Conservation (phyloP, 148 eudicot genomes). For the Talinum fruticosum region DNA sequence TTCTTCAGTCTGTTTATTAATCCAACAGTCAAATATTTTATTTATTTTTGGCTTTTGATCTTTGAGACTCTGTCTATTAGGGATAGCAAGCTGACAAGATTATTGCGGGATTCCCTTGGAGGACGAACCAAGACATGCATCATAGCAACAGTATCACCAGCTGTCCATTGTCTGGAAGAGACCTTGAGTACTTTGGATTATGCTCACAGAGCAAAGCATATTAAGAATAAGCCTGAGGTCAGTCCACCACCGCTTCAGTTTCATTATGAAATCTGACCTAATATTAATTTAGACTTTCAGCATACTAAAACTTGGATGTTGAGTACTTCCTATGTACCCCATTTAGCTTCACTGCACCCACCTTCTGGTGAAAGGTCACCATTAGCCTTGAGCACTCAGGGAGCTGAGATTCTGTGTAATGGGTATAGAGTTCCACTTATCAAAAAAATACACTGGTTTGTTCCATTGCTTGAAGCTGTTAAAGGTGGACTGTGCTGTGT, state of each 20-base stretch:
- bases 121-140: conserved; percentile 95
- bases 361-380: no score
- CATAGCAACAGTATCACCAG: conserved; percentile 95
- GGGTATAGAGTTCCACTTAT: no score
- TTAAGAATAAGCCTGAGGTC: conserved; percentile 92
- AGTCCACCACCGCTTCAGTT: conserved; percentile 4
- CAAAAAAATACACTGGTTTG: no score
- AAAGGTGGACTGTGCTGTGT: no score
- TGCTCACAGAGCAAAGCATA: conserved; percentile 91
- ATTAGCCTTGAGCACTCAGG: no score
- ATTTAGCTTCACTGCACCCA: no score
- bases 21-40: not conserved
- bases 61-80: conserved; percentile 26
- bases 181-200: conserved; percentile 89
- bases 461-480: no score
- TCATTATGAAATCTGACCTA: not conserved
- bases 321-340: no score
- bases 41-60: conserved; percentile 6
- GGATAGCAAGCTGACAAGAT: conserved; percentile 95
- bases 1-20: not conserved
- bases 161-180: conserved; percentile 92
- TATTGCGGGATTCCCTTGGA: conserved; percentile 88
- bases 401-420: no score
- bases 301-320: no score
- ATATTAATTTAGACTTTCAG: not conserved